phyloP scores from a whole-genome alignment of 2,329 filamentous ascomycete species.

The Penicillium sclerotigenum region DNA sequence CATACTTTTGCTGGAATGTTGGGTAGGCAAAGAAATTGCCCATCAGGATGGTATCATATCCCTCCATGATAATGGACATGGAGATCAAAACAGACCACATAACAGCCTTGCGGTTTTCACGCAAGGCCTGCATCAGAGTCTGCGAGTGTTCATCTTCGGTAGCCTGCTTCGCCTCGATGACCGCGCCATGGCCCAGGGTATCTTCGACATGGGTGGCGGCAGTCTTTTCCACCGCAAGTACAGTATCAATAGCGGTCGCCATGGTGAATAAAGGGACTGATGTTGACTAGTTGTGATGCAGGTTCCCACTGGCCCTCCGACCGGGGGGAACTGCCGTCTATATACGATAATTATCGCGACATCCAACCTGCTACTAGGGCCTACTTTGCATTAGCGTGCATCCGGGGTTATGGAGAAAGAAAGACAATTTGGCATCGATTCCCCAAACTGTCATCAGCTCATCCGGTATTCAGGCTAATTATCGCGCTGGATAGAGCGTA shows the following conservation, averaged over 20 bases:
- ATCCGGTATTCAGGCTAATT: constrained; percentile 15
- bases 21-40: constrained; percentile 50
- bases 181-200: constrained; percentile 23
- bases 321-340: neutral
- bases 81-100: constrained; percentile 43
- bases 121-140: constrained; percentile 16
- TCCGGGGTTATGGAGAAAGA: constrained; percentile 12
- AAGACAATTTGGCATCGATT: neutral
- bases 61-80: constrained; percentile 52
- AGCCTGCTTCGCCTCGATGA: constrained; percentile 22
- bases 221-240: constrained; percentile 23
- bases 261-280: neutral
- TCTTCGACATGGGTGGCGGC: constrained; percentile 29
- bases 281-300: neutral
- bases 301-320: neutral
- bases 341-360: constrained; percentile 4
- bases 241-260: constrained; percentile 10
- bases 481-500: neutral
- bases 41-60: constrained; percentile 53
- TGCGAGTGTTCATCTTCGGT: constrained; percentile 22
- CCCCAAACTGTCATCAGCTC: neutral
- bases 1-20: constrained; percentile 43
- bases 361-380: neutral
- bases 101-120: constrained; percentile 28
- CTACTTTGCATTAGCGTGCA: constrained; percentile 5